Conservation (phyloP, 2,329 filamentous ascomycete genomes). For the Colletotrichum endophyticum region DNA sequence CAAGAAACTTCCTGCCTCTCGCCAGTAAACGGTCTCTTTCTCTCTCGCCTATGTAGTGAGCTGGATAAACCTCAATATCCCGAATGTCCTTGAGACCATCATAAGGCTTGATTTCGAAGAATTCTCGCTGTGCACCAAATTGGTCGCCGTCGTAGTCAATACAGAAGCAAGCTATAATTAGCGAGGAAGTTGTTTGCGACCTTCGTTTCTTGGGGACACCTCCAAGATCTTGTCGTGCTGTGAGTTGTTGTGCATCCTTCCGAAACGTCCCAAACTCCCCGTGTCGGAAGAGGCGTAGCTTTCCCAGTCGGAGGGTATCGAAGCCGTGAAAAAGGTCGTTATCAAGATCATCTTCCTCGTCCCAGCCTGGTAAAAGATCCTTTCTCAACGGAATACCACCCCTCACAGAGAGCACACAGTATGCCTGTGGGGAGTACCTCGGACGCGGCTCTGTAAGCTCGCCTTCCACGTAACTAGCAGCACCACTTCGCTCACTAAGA, state of each 20-base stretch:
- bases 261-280: not conserved
- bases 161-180: constrained; percentile 26
- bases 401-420: constrained; percentile 11
- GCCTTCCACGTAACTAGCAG: not conserved
- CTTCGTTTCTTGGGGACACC: not conserved
- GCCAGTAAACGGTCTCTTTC: not conserved
- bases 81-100: constrained; percentile 27
- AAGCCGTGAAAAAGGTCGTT: not conserved
- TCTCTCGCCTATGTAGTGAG: not conserved
- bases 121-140: constrained; percentile 23
- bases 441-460: not conserved
- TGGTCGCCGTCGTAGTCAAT: constrained; percentile 29
- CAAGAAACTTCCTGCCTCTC: constrained; percentile 23
- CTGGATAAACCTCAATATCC: constrained; percentile 19
- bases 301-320: not conserved
- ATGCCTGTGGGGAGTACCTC: constrained; percentile 21
- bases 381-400: constrained; percentile 19
- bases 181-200: not conserved
- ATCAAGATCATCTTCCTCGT: not conserved
- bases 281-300: not conserved
- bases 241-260: not conserved
- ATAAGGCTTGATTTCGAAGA: constrained; percentile 29
- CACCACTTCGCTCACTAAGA: not conserved
- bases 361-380: not conserved
- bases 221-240: not conserved